phyloP scores from a whole-genome alignment of 805 yeast species.

The Cyberlindnera maritima region DNA sequence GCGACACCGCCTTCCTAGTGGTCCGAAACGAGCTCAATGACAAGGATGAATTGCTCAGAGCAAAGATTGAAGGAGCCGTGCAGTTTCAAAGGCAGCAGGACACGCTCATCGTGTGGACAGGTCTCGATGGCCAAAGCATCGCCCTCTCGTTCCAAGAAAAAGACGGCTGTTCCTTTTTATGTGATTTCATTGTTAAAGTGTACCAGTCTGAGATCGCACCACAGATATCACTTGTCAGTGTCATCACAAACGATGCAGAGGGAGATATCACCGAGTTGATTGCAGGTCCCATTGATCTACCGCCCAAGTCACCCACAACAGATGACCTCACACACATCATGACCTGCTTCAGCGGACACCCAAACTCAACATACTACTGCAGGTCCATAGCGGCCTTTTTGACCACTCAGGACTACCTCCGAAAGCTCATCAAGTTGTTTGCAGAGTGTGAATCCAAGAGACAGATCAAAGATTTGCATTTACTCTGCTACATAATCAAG shows the following conservation, averaged over 20 bases:
- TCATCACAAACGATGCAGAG: conserved; percentile 44
- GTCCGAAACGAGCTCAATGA: conserved; percentile 71
- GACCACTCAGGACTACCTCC: conserved; percentile 50
- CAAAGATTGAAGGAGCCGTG: conserved; percentile 67
- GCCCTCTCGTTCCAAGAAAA: conserved; percentile 92
- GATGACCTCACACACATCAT: conserved; percentile 51
- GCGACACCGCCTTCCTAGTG: conserved; percentile 52
- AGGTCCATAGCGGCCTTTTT: conserved; percentile 58
- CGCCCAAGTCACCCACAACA: conserved; percentile 49
- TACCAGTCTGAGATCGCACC: conserved; percentile 55
- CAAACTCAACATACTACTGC: conserved; percentile 61
- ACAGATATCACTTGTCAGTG: conserved; percentile 73
- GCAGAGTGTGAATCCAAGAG: conserved; percentile 51
- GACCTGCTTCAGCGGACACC: conserved; percentile 49
- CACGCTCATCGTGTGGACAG: conserved; percentile 93
- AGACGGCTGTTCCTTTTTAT: conserved; percentile 79
- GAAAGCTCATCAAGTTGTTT: conserved; percentile 51
- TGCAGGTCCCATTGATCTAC: conserved; percentile 75
- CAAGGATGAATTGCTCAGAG: conserved; percentile 55
- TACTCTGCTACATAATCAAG: conserved; percentile 72
- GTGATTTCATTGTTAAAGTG: conserved; percentile 73
- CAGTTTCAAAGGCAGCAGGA: conserved; percentile 95
- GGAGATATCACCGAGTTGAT: conserved; percentile 71
- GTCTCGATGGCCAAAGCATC: conserved; percentile 62
- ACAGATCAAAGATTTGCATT: conserved; percentile 54